phyloP scores from a whole-genome alignment of 2,329 filamentous ascomycete species.

The Pezicula carpinea region DNA sequence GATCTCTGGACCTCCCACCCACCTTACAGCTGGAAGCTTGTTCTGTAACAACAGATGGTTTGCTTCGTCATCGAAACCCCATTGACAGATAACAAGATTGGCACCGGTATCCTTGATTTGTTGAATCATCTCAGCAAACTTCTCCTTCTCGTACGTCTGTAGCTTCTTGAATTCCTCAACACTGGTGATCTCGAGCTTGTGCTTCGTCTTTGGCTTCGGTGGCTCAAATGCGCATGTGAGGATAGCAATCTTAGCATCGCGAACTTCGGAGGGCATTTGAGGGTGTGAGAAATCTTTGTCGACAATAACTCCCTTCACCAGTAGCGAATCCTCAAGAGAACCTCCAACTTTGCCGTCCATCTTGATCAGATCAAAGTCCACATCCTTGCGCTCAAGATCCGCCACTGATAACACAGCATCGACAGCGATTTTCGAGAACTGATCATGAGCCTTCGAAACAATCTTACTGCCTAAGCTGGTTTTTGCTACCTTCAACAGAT shows the following conservation, averaged over 20 bases:
- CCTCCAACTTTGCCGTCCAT: constrained; percentile 98
- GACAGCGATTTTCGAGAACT: constrained; percentile 95
- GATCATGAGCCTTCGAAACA: constrained; percentile 96
- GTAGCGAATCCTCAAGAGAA: constrained; percentile 82
- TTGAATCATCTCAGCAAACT: constrained; percentile 98
- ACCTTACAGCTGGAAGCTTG: constrained; percentile 89
- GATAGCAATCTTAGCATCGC: constrained; percentile 94
- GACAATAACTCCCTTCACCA: constrained; percentile 96
- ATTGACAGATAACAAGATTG: constrained; percentile 97
- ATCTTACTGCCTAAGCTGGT: constrained; percentile 98
- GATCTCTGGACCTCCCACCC: constrained; percentile 97
- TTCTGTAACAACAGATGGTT: constrained; percentile 97
- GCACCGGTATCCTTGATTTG: constrained; percentile 97
- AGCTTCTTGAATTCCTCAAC: constrained; percentile 99
- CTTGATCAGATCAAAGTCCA: constrained; percentile 99
- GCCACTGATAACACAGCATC: constrained; percentile 96
- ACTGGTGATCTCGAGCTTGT: constrained; percentile 94
- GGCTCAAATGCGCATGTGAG: constrained; percentile 97
- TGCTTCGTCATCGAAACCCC: constrained; percentile 98
- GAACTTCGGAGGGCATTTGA: constrained; percentile 95
- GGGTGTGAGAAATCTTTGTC: constrained; percentile 99
- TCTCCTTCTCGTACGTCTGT: constrained; percentile 90
- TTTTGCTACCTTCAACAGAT: constrained; percentile 90
- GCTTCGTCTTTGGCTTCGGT: constrained; percentile 99
- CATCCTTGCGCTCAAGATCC: constrained; percentile 91